Evolutionary conservation across 2,329 filamentous ascomycete genomes (phyloP).

Genomic region (Orbilia blumenaviensis): DNA sequence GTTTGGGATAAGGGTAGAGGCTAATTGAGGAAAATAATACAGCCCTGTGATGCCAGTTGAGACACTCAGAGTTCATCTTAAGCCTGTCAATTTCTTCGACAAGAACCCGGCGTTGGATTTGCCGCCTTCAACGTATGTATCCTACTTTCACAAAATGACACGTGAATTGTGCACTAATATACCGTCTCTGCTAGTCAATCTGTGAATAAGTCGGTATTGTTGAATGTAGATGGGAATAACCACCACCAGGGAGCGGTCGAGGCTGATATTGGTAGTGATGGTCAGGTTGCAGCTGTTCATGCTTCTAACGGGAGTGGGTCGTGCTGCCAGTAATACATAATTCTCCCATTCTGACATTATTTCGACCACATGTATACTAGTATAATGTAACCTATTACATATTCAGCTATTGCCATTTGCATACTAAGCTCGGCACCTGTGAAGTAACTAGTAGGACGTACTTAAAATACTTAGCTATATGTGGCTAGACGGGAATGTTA

Average conservation of each 20-base stretch:
- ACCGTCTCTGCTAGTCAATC: slow-evolving; percentile 32
- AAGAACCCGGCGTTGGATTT: slow-evolving; percentile 67
- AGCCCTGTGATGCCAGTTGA: slow-evolving; percentile 73
- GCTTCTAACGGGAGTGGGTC: not conserved
- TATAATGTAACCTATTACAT: too few relatives aligned
- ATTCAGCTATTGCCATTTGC: too few relatives aligned
- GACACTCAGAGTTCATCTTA: slow-evolving; percentile 64
- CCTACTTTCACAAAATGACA: not conserved
- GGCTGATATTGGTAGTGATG: slow-evolving; percentile 16
- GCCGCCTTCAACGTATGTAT: slow-evolving; percentile 63
- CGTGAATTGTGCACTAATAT: not conserved
- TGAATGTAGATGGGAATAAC: not conserved
- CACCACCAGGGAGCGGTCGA: slow-evolving; percentile 54
- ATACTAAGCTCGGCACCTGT: too few relatives aligned
- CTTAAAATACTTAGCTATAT: not conserved
- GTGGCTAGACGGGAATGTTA: not conserved
- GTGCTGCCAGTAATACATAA: slow-evolving; percentile 11
- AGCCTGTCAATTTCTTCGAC: slow-evolving; percentile 67
- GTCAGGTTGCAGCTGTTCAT: slow-evolving; percentile 30
- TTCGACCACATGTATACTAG: not conserved
- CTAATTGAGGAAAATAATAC: not conserved
- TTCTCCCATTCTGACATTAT: not conserved
- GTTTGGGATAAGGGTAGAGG: not conserved
- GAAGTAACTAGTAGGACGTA: not conserved
- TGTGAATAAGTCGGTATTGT: slow-evolving; percentile 30